Conservation (phyloP, 1,284 basidiomycete species). For the Laetiporus sulphureus region DNA sequence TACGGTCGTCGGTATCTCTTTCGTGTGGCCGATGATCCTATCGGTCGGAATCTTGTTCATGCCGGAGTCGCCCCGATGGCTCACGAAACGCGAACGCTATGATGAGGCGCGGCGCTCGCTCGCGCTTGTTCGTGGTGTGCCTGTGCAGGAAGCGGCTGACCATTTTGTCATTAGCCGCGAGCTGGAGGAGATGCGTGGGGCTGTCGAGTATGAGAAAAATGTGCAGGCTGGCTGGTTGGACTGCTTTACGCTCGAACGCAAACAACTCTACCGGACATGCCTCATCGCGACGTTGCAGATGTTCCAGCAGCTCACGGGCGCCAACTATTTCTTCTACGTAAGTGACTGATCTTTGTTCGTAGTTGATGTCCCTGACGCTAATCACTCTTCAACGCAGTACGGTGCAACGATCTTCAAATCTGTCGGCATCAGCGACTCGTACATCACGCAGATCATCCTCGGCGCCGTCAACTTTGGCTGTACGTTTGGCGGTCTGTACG, state of each 20-base stretch:
- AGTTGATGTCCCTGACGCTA: neutral
- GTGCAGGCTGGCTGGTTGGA: slow-evolving; percentile 50
- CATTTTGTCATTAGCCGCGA: slow-evolving; percentile 42
- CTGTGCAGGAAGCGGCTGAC: slow-evolving; percentile 30
- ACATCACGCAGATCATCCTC: slow-evolving; percentile 67
- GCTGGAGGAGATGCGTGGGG: slow-evolving; percentile 41
- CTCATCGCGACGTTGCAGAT: slow-evolving; percentile 67
- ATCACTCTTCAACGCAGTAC: slow-evolving; percentile 27
- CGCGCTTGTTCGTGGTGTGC: slow-evolving; percentile 51
- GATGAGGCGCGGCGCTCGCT: slow-evolving; percentile 50
- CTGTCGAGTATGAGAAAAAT: slow-evolving; percentile 40
- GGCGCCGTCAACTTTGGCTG: slow-evolving; percentile 66
- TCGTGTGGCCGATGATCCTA: slow-evolving; percentile 65
- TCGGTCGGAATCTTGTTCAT: slow-evolving; percentile 66
- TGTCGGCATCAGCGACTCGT: slow-evolving; percentile 64
- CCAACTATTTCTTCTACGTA: slow-evolving; percentile 61
- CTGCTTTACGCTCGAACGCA: slow-evolving; percentile 48
- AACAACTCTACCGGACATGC: slow-evolving; percentile 55
- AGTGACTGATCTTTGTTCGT: slow-evolving; percentile 5
- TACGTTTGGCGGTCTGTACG: slow-evolving; percentile 63
- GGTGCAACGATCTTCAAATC: slow-evolving; percentile 65
- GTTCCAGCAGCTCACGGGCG: slow-evolving; percentile 73
- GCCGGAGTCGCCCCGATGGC: slow-evolving; percentile 62
- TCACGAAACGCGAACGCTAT: slow-evolving; percentile 39
- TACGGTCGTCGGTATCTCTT: slow-evolving; percentile 61